These are phyloP conservation scores for Solanum hybrid DNA, from an alignment of 305 asterid genomes.

Conservation along the genomic window DNA sequence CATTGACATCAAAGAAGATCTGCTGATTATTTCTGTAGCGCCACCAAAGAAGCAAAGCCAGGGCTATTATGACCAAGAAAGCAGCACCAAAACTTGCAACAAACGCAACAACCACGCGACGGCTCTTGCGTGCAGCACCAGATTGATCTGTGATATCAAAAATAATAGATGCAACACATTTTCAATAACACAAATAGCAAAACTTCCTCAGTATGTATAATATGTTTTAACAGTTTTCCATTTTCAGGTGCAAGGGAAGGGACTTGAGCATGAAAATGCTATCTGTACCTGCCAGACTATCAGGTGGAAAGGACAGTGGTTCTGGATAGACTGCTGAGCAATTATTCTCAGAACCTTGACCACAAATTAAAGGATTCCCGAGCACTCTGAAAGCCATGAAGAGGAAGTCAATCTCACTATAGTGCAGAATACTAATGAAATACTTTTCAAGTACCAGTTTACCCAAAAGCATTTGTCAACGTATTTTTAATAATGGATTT, in stretches of 20 bases:
- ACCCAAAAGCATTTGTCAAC: neutral
- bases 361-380: conserved; percentile 86
- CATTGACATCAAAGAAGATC: conserved; percentile 90
- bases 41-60: conserved; percentile 68
- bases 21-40: conserved; percentile 75
- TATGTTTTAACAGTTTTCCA: neutral
- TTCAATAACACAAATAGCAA: neutral
- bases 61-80: conserved; percentile 29
- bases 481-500: neutral
- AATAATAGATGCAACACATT: neutral
- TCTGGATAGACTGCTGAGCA: conserved; percentile 78
- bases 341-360: conserved; percentile 49
- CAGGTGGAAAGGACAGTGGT: conserved; percentile 73
- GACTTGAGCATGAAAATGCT: neutral
- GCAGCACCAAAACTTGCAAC: conserved; percentile 65
- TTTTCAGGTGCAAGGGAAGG: neutral
- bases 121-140: conserved; percentile 34
- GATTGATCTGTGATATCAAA: conserved; percentile 37
- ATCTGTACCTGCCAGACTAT: conserved; percentile 42
- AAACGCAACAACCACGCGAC: conserved; percentile 52
- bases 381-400: conserved; percentile 44
- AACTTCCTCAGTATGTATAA: neutral
- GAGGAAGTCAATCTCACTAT: neutral
- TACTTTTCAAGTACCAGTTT: neutral
- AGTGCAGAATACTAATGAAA: neutral